Conservation (phyloP, 164 flowering plant species). For the Cinnamomum chago region DNA sequence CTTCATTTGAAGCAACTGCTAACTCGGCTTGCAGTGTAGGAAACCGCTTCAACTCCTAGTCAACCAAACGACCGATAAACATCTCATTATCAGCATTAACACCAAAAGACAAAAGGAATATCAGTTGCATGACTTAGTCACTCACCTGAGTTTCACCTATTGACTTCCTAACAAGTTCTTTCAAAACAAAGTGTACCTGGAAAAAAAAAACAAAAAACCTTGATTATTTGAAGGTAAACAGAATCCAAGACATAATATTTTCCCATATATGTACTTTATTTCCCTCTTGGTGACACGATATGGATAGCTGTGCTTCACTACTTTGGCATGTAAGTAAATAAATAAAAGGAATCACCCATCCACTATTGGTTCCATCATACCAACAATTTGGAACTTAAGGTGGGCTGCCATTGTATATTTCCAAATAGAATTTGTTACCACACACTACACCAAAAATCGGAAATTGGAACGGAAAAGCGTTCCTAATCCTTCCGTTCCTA, state of each 20-base stretch:
- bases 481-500: too few species aligned
- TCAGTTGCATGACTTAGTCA: background rate
- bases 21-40: slow-evolving; percentile 62
- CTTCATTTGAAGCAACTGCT: slow-evolving; percentile 45
- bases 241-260: background rate
- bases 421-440: background rate
- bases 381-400: too few species aligned
- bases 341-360: too few species aligned
- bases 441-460: too few species aligned
- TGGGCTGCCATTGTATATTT: too few species aligned
- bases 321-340: too few species aligned
- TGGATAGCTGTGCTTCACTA: too few species aligned
- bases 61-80: background rate
- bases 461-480: too few species aligned
- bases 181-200: slow-evolving; percentile 50
- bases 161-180: slow-evolving; percentile 54
- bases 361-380: too few species aligned
- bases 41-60: slow-evolving; percentile 61
- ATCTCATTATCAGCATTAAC: background rate
- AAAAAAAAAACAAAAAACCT: background rate
- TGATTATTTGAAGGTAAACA: background rate
- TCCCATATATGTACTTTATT: background rate
- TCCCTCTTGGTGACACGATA: too few species aligned
- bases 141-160: slow-evolving; percentile 45
- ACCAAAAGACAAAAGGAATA: background rate